These are phyloP conservation scores for Tricholoma bakamatsutake DNA, from an alignment of 768 basidiomycete genomes.

Conservation along the genomic window DNA sequence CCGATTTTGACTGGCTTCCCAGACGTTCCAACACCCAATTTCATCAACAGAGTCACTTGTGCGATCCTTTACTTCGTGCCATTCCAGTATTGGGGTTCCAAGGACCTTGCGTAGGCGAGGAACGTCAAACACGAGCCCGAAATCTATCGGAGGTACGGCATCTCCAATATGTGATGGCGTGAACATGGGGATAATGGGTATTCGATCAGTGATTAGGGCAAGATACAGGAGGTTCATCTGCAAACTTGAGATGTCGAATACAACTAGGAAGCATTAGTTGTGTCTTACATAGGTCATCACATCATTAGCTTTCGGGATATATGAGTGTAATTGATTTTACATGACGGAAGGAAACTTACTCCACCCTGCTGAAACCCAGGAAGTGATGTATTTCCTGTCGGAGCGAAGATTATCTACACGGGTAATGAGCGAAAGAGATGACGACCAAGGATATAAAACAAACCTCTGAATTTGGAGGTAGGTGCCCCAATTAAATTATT, in stretches of 20 bases:
- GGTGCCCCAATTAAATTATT: constrained; percentile 39
- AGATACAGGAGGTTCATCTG: constrained; percentile 57
- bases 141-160: constrained; percentile 43
- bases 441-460: background rate
- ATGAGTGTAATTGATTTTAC: constrained; percentile 1
- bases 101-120: constrained; percentile 40
- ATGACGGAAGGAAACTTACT: constrained; percentile 35
- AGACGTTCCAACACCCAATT: constrained; percentile 53
- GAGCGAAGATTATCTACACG: constrained; percentile 55
- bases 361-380: constrained; percentile 77
- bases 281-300: constrained; percentile 62
- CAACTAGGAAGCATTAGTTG: background rate
- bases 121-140: constrained; percentile 58
- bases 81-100: constrained; percentile 49
- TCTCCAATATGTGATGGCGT: constrained; percentile 50
- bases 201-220: constrained; percentile 49
- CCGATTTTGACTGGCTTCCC: constrained; percentile 39
- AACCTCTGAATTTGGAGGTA: constrained; percentile 53
- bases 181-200: constrained; percentile 55
- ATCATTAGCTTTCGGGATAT: constrained; percentile 53
- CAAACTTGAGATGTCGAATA: background rate
- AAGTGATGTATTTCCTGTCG: constrained; percentile 61
- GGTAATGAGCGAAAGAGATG: background rate
- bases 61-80: constrained; percentile 54
- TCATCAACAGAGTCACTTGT: constrained; percentile 35